Evolutionary conservation across 768 basidiomycete species (phyloP).

Genomic region (Phlebiopsis gigantea): DNA sequence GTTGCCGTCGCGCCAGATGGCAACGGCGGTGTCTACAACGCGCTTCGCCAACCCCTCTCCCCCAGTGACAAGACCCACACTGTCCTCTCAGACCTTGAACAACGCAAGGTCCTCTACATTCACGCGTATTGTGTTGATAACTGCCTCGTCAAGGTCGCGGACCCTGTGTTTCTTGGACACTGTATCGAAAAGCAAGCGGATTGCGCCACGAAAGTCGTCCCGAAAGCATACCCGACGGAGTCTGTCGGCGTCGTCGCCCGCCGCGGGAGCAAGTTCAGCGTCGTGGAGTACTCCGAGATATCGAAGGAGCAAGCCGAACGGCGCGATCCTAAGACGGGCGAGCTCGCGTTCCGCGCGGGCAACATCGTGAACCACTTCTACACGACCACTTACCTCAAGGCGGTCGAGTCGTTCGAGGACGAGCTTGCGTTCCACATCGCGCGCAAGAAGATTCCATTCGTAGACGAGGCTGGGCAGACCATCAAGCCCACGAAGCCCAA

Average conservation of each 20-base stretch:
- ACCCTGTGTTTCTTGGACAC: constrained; percentile 95
- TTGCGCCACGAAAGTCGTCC: constrained; percentile 95
- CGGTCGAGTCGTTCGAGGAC: constrained; percentile 76
- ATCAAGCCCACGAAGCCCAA: constrained; percentile 89
- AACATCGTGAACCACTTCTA: constrained; percentile 99
- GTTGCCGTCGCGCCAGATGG: constrained; percentile 97
- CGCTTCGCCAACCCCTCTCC: constrained; percentile 74
- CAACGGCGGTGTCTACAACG: constrained; percentile 96
- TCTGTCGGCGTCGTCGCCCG: constrained; percentile 92
- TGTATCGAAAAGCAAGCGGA: constrained; percentile 85
- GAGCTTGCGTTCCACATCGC: constrained; percentile 97
- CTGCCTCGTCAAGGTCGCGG: constrained; percentile 95
- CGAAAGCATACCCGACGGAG: constrained; percentile 81
- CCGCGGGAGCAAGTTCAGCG: constrained; percentile 78
- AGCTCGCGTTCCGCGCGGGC: constrained; percentile 86
- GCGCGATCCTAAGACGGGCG: constrained; percentile 60
- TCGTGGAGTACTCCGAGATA: constrained; percentile 98
- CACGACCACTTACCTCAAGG: constrained; percentile 76
- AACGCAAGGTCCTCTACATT: constrained; percentile 77
- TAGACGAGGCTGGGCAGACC: constrained; percentile 60
- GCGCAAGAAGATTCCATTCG: constrained; percentile 90
- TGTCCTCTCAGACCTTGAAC: constrained; percentile 78
- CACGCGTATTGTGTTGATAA: constrained; percentile 99
- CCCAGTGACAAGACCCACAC: constrained; percentile 52
- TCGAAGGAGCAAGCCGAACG: constrained; percentile 80